Base-by-base conservation (phyloP, 2,329 filamentous ascomycete genomes). In the Aspergillus tamarii region DNA sequence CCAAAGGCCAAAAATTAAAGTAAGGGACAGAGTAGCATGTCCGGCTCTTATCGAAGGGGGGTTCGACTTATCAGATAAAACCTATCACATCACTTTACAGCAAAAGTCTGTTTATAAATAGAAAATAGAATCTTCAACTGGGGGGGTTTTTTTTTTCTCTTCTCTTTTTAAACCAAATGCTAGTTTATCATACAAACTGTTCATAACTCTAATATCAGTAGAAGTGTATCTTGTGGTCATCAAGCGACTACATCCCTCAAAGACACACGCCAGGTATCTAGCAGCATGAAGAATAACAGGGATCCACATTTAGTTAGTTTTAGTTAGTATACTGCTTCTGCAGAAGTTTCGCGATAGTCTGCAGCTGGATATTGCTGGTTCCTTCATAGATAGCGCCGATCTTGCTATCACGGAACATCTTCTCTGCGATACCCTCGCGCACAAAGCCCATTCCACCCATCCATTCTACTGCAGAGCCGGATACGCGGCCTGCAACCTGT, bases 381-480 rank as follows among this genome's bases (percentile, higher is more conserved):
- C 95, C 95, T 83, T 97, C 94, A 77, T 97, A 97, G 71, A 97
- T 98, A 68, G 93, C 93, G 11, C 95, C 95, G 74, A 99, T 99
- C 89, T 98, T 99, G 85, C 91, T 95, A 78, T 99, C 95, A 54
- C 95, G 86, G 86, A 91, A 99, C 83, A 90, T 97, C 88, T 99
- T 99, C 88, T 99, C 95, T 0, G 95, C 95, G 63, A 97, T 88
- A 0, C 95, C 95, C 79, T 99, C 95, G 52, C 95, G 85, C 19
- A 99, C 95, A 73, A 99, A 99, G 53, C 95, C 95, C 95, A 99
- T 98, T 50, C 95, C 95, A 55, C 95, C 95, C 94, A 98, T 98
- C 95, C 95, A 99, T 82, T 99, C 95, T 32, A 99, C 88, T 0
- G 94, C 95, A 56, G 91, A 86, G 8, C 94, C 89, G 61, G 90